Evolutionary conservation across 352 stramenopile genomes (phyloP).

Genomic region (Phytophthora citricola): DNA sequence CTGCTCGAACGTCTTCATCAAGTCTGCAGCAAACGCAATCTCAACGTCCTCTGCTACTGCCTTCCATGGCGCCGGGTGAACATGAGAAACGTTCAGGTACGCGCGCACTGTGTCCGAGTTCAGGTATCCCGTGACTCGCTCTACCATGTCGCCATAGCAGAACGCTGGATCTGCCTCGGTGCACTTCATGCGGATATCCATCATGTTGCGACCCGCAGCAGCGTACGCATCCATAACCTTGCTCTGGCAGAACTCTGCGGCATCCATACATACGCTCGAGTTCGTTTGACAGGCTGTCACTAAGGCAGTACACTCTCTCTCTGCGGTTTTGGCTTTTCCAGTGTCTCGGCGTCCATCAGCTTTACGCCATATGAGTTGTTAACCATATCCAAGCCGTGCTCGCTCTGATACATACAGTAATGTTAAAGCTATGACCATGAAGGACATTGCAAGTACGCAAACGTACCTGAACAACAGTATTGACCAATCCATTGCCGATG

Average conservation of each 20-base stretch:
- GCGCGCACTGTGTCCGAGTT: constrained; percentile 58
- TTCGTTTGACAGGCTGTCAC: constrained; percentile 36
- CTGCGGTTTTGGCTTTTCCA: constrained; percentile 30
- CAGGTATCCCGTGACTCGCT: constrained; percentile 45
- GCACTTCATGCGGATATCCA: constrained; percentile 59
- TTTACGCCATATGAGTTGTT: constrained; percentile 68
- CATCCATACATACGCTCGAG: constrained; percentile 33
- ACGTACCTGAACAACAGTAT: constrained; percentile 46
- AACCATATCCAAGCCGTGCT: constrained; percentile 57
- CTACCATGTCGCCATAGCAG: constrained; percentile 37
- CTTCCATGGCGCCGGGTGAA: constrained; percentile 68
- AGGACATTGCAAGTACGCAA: neutral
- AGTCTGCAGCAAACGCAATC: constrained; percentile 63
- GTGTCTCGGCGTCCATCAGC: constrained; percentile 39
- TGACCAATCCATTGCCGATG: constrained; percentile 64
- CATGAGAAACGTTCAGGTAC: constrained; percentile 36
- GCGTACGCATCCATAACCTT: constrained; percentile 30
- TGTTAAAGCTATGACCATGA: neutral
- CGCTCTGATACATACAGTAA: constrained; percentile 22
- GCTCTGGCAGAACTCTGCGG: constrained; percentile 27
- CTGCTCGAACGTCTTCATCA: constrained; percentile 92
- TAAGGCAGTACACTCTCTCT: constrained; percentile 39
- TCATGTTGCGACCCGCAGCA: constrained; percentile 47
- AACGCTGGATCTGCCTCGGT: constrained; percentile 36
- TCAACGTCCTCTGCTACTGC: constrained; percentile 17